Evolutionary conservation across 495 filamentous ascomycete genomes (phyloP), one percentile per base, ranked within the genome.

Genomic region (Haplographium delicatum): DNA sequence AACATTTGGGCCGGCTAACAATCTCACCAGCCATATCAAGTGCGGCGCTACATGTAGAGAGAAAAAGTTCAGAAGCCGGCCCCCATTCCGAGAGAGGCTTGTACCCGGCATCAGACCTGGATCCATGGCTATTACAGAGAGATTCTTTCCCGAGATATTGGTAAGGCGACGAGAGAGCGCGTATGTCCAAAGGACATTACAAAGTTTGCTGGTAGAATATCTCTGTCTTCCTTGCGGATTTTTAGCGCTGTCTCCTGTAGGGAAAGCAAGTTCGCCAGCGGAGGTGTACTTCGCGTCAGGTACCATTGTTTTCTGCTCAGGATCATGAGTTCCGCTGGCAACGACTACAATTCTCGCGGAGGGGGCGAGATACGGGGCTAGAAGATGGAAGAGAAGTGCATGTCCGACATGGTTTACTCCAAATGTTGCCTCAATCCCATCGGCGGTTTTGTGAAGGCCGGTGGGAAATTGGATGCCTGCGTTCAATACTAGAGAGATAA

Each of bases 381-480:
- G 63, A 16, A 79, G 68, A 39, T 69, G 74, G 58, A 76, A 77
- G 16, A 80, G 71, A 0, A 77, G 62, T 11, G 77, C 72, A 47
- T 69, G 65, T 3, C 68, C 67, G n/a, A 69, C 55, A 37, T 69
- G 67, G 38, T 58, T 66, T 33, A 69, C 59, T 5, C 52, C 58
- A 40, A 65, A 67, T 15, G 62, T 65, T 6, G 54, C 16, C 45
- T 77, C 74, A 40, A 72, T 54, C 1, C 69, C 68, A 18, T 74
- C 67, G 1, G 49, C 51, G 0, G 67, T 71, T 38, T 65, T 68
- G 3, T 39, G 18, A 6, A 70, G 39, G 3, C 44, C 44, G 1
- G 54, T 50, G 13, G 67, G 64, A 18, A 73, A 64, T 33, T 77
- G 72, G 0, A 72, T 41, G 8, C 53, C 72, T 6, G 73, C 74